Evolutionary conservation across 495 filamentous ascomycete species (phyloP), one percentile per base, ranked within the genome.

Genomic region (Hypoxylon intermedium): DNA sequence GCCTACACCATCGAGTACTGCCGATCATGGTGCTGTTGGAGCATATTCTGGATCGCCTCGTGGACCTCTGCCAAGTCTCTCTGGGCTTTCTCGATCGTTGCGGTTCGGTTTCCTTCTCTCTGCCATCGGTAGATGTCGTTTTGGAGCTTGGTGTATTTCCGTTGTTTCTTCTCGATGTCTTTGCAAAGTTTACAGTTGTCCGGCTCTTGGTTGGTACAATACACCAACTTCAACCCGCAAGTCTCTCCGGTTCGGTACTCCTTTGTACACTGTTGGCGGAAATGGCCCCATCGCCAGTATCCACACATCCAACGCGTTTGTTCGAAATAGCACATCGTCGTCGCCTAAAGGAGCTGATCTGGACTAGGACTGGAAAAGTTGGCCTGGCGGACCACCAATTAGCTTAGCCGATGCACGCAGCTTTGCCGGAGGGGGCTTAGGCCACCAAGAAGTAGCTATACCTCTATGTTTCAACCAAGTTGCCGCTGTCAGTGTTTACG

Each of bases 221-320:
- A 85, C 71, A 97, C 87, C 70, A 97, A 86, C 79, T 89, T 94
- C 81, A 97, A 92, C 67, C 94, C 94, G 77, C 94, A 98, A 36
- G 94, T 98, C 82, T 98, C 94, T 71, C 94, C 94, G 44, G 89
- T 97, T 67, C 95, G 91, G 79, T 98, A 97, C 69, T 98, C 94
- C 76, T 89, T 89, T 73, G 89, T 87, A 85, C 95, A 98, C 64
- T 97, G 94, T 75, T 93, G 84, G 60, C 90, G 87, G 82, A 98
- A 97, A 74, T 87, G 87, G 65, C 90, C 90, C 94, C 95, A 98
- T 75, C 93, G 93, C 86, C 87, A 97, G 82, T 94, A 93, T 68
- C 87, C 87, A 77, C 94, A 98, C 34, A 46, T 61, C 77, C 82
- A 88, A 26, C 77, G 75, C 56, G 79, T 80, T 62, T 84, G 82